Conservation (phyloP, 148 eudicot genomes). For the Spergularia bocconei region DNA sequence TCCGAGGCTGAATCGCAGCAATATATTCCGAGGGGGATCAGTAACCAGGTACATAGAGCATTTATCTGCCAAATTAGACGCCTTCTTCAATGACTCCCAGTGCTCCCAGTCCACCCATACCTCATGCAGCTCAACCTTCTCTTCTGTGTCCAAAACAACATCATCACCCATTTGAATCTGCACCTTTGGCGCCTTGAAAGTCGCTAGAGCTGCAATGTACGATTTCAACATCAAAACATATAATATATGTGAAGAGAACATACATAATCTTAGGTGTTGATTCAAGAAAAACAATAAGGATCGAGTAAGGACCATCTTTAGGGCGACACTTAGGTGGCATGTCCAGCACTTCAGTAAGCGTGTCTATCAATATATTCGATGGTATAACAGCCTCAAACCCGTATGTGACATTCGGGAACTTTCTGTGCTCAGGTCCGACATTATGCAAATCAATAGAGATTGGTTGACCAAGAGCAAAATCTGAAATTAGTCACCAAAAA, state of each 20-base stretch:
- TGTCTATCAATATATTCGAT: background rate
- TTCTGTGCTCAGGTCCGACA: background rate
- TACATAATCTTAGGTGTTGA: background rate
- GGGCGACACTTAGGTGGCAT: background rate
- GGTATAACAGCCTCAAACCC: slow-evolving; percentile 9
- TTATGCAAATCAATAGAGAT: background rate
- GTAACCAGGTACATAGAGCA: background rate
- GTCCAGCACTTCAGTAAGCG: background rate
- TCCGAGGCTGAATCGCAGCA: background rate
- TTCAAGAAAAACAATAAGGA: background rate
- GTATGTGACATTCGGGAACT: background rate
- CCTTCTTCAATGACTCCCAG: background rate
- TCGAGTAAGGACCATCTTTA: background rate
- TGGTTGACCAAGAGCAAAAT: background rate
- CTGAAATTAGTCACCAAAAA: slow-evolving; percentile 6
- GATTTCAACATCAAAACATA: background rate
- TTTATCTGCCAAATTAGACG: background rate
- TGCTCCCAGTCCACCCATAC: slow-evolving; percentile 2
- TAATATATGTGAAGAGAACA: background rate
- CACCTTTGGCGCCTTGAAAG: background rate
- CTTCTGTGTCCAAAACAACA: background rate
- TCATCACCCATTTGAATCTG: background rate
- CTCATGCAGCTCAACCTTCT: background rate
- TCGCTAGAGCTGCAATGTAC: background rate
- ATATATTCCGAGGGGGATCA: background rate